phyloP scores from a whole-genome alignment of 2,329 filamentous ascomycete species.

The Verticillium longisporum region DNA sequence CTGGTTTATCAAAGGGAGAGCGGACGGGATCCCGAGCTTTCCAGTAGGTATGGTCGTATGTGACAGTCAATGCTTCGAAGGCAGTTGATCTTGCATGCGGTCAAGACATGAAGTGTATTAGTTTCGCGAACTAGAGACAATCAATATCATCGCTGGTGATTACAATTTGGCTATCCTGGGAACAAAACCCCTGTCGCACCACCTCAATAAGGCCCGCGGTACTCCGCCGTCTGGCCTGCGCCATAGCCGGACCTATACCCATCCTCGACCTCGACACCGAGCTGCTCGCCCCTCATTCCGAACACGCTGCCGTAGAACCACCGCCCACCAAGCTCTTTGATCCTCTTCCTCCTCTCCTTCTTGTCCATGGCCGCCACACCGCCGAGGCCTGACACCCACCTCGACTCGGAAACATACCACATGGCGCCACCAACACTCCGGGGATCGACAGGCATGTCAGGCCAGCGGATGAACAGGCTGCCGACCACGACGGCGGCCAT shows the following conservation, averaged over 20 bases:
- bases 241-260: not conserved
- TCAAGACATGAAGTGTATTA: too few relatives aligned
- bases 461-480: slow-evolving; percentile 35
- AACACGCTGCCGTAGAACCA: slow-evolving; percentile 7
- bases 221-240: not conserved
- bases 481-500: slow-evolving; percentile 33
- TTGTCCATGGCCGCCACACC: slow-evolving; percentile 6
- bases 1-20: too few relatives aligned
- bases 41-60: too few relatives aligned
- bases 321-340: slow-evolving; percentile 8
- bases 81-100: too few relatives aligned
- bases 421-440: slow-evolving; percentile 37
- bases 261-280: not conserved
- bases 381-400: slow-evolving; percentile 10
- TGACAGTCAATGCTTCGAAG: too few relatives aligned
- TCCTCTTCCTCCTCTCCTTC: slow-evolving; percentile 2
- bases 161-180: not conserved
- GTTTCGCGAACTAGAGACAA: too few relatives aligned
- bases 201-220: not conserved
- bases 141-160: too few relatives aligned
- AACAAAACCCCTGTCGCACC: not conserved
- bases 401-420: slow-evolving; percentile 28
- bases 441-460: slow-evolving; percentile 38
- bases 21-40: too few relatives aligned
- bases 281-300: not conserved